These are phyloP conservation scores for Sarocladium strictum DNA, from an alignment of 2,329 filamentous ascomycete genomes.

Conservation along the genomic window DNA sequence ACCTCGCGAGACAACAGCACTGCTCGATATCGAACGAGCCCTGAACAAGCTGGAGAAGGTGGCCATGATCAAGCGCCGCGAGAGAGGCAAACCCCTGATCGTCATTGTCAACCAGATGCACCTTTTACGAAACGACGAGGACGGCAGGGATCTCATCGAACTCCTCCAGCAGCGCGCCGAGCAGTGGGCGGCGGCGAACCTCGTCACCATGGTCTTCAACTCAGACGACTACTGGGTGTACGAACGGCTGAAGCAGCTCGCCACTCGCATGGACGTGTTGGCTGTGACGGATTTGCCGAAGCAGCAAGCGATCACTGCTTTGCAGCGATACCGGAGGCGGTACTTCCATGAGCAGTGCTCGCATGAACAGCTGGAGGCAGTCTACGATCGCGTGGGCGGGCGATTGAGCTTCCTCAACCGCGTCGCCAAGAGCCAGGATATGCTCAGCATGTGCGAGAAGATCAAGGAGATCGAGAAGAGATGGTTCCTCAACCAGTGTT, in stretches of 20 bases:
- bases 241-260: constrained; percentile 85
- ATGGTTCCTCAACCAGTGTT: constrained; percentile 74
- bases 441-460: constrained; percentile 71
- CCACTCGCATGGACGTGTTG: constrained; percentile 91
- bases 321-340: constrained; percentile 72
- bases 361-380: constrained; percentile 56
- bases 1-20: constrained; percentile 82
- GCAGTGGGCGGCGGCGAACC: constrained; percentile 87
- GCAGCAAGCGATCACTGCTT: constrained; percentile 65
- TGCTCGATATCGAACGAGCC: constrained; percentile 92
- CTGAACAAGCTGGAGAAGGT: constrained; percentile 98
- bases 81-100: constrained; percentile 65
- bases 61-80: constrained; percentile 63
- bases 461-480: constrained; percentile 65
- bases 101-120: constrained; percentile 94
- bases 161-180: constrained; percentile 93
- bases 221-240: constrained; percentile 99
- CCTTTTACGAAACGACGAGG: constrained; percentile 82
- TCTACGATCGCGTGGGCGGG: constrained; percentile 84
- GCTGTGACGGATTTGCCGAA: constrained; percentile 80
- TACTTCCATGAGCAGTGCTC: constrained; percentile 63
- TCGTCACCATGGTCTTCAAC: constrained; percentile 92
- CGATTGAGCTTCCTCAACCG: constrained; percentile 82
- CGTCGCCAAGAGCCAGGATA: constrained; percentile 80
- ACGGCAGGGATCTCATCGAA: constrained; percentile 89